A percentile compares a stretch with the other conserved stretches of the same genome.
Evolutionary conservation across 169 alveolate species (phyloP).

Genomic region (Perkinsus chesapeaki): DNA sequence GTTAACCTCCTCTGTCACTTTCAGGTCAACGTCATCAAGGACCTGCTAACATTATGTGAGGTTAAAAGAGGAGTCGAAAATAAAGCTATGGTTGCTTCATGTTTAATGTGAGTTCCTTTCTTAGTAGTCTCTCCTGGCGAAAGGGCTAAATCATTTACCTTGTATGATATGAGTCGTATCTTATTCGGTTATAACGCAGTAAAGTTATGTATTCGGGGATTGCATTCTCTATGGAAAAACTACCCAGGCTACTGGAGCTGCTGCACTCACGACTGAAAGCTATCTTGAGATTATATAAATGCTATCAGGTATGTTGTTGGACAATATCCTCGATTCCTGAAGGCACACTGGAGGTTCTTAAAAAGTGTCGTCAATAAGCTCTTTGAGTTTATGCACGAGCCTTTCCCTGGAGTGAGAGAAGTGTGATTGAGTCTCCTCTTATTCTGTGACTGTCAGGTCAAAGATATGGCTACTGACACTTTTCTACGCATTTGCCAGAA

Average conservation of each 20-base stretch:
- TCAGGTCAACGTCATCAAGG: conserved; percentile 18
- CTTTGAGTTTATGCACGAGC: conserved; percentile 98
- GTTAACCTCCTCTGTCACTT: background rate
- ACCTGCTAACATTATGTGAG: conserved; percentile 89
- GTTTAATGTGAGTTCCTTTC: background rate
- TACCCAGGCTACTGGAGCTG: too few relatives aligned
- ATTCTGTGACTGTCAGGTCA: conserved; percentile 16
- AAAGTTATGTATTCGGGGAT: too few relatives aligned
- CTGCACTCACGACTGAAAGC: background rate
- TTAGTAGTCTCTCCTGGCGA: too few relatives aligned
- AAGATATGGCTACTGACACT: conserved; percentile 97
- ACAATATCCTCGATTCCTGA: conserved; percentile 94
- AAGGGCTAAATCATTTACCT: too few relatives aligned
- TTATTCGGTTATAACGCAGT: too few relatives aligned
- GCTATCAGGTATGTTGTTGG: conserved; percentile 99
- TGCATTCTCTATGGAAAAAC: too few relatives aligned
- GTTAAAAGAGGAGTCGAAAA: conserved; percentile 91
- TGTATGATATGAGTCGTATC: too few relatives aligned
- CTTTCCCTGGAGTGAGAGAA: conserved; percentile 88
- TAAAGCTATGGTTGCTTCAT: conserved; percentile 91
- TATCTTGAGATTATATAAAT: too few relatives aligned
- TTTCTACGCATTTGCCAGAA: conserved; percentile 84
- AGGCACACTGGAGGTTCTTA: conserved; percentile 92
- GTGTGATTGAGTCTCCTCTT: background rate
- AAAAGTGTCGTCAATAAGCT: conserved; percentile 95